Conservation (phyloP, 495 filamentous ascomycete genomes). For the Neurospora cerealis region DNA sequence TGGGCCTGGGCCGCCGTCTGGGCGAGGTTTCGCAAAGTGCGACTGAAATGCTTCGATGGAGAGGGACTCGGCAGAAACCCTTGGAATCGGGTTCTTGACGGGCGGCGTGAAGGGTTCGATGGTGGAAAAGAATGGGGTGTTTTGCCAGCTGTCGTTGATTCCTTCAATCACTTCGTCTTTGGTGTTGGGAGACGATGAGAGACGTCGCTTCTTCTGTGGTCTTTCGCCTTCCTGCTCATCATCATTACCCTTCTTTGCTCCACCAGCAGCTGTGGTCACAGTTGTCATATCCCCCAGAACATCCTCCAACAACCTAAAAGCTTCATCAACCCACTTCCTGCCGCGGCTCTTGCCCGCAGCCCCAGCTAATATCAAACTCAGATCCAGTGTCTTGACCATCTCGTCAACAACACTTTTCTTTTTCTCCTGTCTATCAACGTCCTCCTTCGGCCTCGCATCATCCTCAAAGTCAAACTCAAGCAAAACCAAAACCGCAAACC, state of each 20-base stretch:
- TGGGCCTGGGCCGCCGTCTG: slow-evolving; percentile 19
- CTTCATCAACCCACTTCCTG: slow-evolving; percentile 47
- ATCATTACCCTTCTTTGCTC: not conserved
- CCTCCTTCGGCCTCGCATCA: slow-evolving; percentile 4
- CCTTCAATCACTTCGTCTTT: not conserved
- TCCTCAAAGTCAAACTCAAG: not conserved
- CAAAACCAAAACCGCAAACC: slow-evolving; percentile 36
- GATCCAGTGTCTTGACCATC: slow-evolving; percentile 61
- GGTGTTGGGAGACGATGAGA: not conserved
- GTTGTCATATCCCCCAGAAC: slow-evolving; percentile 7
- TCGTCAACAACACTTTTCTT: slow-evolving; percentile 19
- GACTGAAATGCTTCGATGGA: slow-evolving; percentile 56
- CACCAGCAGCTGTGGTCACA: not conserved
- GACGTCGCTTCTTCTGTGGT: slow-evolving; percentile 17
- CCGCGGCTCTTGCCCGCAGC: slow-evolving; percentile 43
- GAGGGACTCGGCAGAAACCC: slow-evolving; percentile 19
- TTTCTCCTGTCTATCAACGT: not conserved
- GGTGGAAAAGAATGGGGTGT: slow-evolving; percentile 30
- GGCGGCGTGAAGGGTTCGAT: slow-evolving; percentile 33
- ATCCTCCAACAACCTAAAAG: slow-evolving; percentile 37
- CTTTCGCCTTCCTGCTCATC: not conserved
- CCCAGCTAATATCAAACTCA: slow-evolving; percentile 73
- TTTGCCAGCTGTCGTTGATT: slow-evolving; percentile 1
- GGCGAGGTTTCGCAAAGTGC: slow-evolving; percentile 36
- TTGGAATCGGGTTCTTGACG: slow-evolving; percentile 24